A percentile compares a stretch with the other conserved stretches of the same genome.
Conservation (phyloP, 352 stramenopile genomes). For the Peronospora farinosa region DNA sequence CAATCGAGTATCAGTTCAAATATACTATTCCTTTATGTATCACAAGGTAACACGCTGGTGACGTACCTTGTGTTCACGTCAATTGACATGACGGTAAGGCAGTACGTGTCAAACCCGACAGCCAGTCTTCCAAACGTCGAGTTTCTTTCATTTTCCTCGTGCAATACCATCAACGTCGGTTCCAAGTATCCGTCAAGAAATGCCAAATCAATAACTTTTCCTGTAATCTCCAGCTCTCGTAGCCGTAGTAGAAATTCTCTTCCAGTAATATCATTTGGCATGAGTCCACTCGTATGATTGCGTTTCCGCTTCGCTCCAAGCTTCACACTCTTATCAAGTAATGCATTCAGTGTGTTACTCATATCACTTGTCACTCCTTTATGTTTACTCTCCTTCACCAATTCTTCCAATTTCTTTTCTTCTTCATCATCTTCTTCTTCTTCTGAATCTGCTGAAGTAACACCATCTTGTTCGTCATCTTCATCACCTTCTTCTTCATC, state of each 20-base stretch:
- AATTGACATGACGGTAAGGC: slow-evolving; percentile 81
- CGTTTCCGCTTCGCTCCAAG: slow-evolving; percentile 66
- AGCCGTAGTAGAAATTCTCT: slow-evolving; percentile 71
- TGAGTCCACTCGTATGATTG: slow-evolving; percentile 58
- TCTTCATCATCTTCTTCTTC: slow-evolving; percentile 80
- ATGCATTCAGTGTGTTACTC: slow-evolving; percentile 50
- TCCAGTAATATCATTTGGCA: slow-evolving; percentile 64
- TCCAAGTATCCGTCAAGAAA: slow-evolving; percentile 85
- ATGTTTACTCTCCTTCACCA: slow-evolving; percentile 70
- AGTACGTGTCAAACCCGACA: slow-evolving; percentile 71
- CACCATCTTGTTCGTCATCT: slow-evolving; percentile 34
- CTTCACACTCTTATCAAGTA: slow-evolving; percentile 82
- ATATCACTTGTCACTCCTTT: slow-evolving; percentile 55
- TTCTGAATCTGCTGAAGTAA: slow-evolving; percentile 33
- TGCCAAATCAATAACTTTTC: slow-evolving; percentile 72
- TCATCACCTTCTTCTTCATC: slow-evolving; percentile 72
- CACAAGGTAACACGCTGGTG: background rate
- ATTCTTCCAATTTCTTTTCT: slow-evolving; percentile 63
- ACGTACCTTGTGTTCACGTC: slow-evolving; percentile 74
- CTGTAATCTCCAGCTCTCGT: slow-evolving; percentile 66
- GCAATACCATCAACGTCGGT: slow-evolving; percentile 79
- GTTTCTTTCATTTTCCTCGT: slow-evolving; percentile 79
- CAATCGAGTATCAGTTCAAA: background rate
- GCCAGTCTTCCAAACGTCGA: slow-evolving; percentile 64
- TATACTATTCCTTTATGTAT: background rate